These are phyloP conservation scores for Macaranga tanarius DNA, from an alignment of 441 rosid genomes.

Conservation along the genomic window DNA sequence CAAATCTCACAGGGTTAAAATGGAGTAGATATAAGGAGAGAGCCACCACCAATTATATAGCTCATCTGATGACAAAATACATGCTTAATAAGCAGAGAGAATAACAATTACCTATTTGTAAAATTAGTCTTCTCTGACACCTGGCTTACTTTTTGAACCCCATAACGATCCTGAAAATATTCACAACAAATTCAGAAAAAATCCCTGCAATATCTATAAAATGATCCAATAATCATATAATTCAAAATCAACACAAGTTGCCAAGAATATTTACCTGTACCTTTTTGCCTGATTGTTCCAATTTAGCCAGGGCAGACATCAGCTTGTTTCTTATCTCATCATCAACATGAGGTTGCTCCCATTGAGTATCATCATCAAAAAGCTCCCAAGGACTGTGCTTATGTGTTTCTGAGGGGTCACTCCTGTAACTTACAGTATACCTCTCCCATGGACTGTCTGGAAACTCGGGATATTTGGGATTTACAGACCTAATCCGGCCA, in stretches of 20 bases:
- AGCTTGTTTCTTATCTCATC: conserved; percentile 50
- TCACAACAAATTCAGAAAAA: conserved; percentile 25
- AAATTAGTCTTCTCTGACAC: conserved; percentile 66
- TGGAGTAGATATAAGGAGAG: neutral
- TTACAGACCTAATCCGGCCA: conserved; percentile 71
- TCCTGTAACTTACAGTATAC: conserved; percentile 70
- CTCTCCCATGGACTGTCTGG: conserved; percentile 98
- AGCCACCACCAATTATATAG: neutral
- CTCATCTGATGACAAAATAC: neutral
- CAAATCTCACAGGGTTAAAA: neutral
- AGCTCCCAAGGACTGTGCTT: conserved; percentile 99
- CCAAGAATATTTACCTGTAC: conserved; percentile 45
- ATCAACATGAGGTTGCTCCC: conserved; percentile 78
- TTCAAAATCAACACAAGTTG: neutral
- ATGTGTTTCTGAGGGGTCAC: conserved; percentile 72
- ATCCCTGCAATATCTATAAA: neutral
- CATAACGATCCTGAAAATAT: conserved; percentile 74
- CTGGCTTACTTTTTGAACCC: conserved; percentile 75
- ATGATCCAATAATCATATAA: neutral
- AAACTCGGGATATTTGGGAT: conserved; percentile 76
- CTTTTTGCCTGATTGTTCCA: conserved; percentile 61
- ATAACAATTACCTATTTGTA: conserved; percentile 64
- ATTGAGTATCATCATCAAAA: conserved; percentile 67
- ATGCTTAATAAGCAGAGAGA: neutral
- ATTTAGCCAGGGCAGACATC: conserved; percentile 50